These are phyloP conservation scores for Lantana camara DNA, from an alignment of 257 asterid species.

Conservation along the genomic window DNA sequence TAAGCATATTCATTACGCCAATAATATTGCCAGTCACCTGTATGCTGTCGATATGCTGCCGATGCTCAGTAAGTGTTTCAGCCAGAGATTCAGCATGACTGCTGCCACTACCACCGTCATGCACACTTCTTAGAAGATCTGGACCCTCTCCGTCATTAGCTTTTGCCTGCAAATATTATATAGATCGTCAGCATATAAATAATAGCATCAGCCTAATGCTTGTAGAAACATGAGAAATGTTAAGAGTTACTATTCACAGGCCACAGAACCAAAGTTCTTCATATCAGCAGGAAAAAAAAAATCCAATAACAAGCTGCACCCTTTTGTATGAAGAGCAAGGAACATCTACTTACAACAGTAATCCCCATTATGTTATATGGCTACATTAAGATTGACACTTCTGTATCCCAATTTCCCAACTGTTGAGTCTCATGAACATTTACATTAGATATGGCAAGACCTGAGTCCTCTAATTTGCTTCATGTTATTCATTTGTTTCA, in stretches of 20 bases:
- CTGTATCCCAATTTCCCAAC: neutral
- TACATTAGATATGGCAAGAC: neutral
- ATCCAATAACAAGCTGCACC: neutral
- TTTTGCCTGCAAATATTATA: conserved; percentile 63
- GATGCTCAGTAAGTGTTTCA: conserved; percentile 84
- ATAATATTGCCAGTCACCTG: conserved; percentile 56
- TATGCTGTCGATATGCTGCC: conserved; percentile 94
- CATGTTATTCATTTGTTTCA: neutral
- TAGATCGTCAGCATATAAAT: conserved; percentile 4
- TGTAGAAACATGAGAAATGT: neutral
- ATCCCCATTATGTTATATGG: neutral
- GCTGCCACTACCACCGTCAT: conserved; percentile 59
- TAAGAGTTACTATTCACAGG: neutral
- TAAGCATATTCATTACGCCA: conserved; percentile 4
- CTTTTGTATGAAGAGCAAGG: neutral
- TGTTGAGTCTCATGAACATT: neutral
- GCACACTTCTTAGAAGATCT: conserved; percentile 75
- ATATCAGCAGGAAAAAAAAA: neutral
- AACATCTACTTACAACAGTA: neutral
- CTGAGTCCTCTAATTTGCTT: neutral
- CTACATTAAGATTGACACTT: neutral
- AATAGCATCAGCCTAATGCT: neutral
- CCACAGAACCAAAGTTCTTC: neutral
- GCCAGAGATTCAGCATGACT: conserved; percentile 94
- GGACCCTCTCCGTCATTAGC: conserved; percentile 97